phyloP scores from a whole-genome alignment of 257 asterid genomes.

The Solanum okadae region DNA sequence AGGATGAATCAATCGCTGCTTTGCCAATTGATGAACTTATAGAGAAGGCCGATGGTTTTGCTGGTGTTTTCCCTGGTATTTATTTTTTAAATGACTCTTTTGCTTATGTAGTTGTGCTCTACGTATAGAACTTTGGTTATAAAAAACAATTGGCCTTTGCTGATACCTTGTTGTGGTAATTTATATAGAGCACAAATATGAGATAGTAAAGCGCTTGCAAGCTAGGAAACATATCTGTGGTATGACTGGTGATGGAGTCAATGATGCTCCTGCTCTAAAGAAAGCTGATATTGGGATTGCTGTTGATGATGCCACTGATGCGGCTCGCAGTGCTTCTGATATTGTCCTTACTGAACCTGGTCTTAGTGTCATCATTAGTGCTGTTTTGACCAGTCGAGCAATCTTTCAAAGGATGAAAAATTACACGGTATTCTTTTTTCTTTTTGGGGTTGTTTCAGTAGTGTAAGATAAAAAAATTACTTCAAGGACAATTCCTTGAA shows the following conservation, averaged over 20 bases:
- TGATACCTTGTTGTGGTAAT: background rate
- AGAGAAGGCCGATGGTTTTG: constrained; percentile 98
- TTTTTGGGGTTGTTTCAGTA: background rate
- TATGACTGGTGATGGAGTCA: constrained; percentile 99
- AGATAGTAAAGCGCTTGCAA: constrained; percentile 94
- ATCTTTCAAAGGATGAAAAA: constrained; percentile 98
- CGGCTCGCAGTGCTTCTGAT: constrained; percentile 99
- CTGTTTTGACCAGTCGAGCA: constrained; percentile 94
- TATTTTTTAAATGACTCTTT: background rate
- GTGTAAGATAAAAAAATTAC: background rate
- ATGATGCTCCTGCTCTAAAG: constrained; percentile 95
- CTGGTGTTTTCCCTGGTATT: constrained; percentile 97
- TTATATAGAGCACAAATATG: constrained; percentile 84
- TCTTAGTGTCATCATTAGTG: constrained; percentile 92
- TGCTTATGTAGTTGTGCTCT: background rate
- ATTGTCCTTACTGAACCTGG: constrained; percentile 98
- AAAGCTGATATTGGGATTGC: constrained; percentile 98
- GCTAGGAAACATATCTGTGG: constrained; percentile 97
- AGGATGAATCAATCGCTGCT: constrained; percentile 90
- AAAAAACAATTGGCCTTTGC: background rate
- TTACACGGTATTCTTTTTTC: constrained; percentile 53
- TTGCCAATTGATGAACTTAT: constrained; percentile 94
- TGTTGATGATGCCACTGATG: constrained; percentile 98
- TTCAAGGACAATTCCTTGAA: background rate
- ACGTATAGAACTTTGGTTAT: background rate